These are phyloP conservation scores for Ceratobasidium sp. DNA, from an alignment of 1,284 basidiomycete genomes.

Conservation along the genomic window DNA sequence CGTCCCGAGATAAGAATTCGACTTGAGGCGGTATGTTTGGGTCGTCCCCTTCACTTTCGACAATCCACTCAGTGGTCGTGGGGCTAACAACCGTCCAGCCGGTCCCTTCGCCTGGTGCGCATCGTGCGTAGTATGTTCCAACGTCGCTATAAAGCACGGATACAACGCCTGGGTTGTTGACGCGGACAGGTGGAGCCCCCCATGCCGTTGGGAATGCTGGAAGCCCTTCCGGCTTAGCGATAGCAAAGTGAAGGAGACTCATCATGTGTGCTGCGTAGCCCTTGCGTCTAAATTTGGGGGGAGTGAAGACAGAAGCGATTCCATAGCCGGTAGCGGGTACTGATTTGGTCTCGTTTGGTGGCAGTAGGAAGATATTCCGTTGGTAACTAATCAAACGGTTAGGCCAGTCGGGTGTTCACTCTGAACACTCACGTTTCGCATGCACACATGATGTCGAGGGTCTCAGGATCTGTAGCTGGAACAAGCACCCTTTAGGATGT, in stretches of 20 bases:
- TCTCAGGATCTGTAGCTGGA: conserved; percentile 58
- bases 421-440: conserved; percentile 61
- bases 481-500: conserved; percentile 61
- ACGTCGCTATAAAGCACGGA: conserved; percentile 76
- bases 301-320: conserved; percentile 67
- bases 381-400: conserved; percentile 53
- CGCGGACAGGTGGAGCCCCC: conserved; percentile 57
- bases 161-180: conserved; percentile 59
- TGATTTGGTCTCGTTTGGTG: conserved; percentile 48
- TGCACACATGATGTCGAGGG: conserved; percentile 62
- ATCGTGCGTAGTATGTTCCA: conserved; percentile 67
- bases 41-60: conserved; percentile 48
- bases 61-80: conserved; percentile 63
- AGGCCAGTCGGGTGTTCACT: conserved; percentile 46
- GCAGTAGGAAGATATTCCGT: conserved; percentile 53
- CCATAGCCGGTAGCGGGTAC: conserved; percentile 61
- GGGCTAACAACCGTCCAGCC: conserved; percentile 66
- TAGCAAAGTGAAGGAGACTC: conserved; percentile 66
- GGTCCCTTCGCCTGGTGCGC: conserved; percentile 59
- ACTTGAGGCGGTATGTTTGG: conserved; percentile 30
- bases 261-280: conserved; percentile 69
- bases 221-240: conserved; percentile 58
- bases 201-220: conserved; percentile 59
- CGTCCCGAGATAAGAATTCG: conserved; percentile 44
- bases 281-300: conserved; percentile 60